These are phyloP conservation scores for Paramecium pentaurelia DNA, from an alignment of 73 alveolate species.

Conservation along the genomic window DNA sequence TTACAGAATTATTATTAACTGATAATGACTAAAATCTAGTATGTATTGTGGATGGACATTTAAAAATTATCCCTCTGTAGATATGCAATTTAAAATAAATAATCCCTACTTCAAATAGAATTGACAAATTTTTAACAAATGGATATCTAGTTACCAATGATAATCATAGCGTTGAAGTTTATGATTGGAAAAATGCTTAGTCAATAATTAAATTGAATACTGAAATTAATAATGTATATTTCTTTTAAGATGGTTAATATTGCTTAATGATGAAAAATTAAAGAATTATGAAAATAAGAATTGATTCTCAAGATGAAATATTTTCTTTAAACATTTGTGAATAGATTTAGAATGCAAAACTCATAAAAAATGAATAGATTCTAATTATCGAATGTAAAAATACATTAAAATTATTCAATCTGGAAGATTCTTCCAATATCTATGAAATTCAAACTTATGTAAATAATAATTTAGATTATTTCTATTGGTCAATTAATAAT, in stretches of 20 bases:
- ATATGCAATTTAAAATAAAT: too few species aligned
- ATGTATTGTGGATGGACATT: not conserved
- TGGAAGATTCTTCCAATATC: not conserved
- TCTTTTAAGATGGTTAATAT: not conserved
- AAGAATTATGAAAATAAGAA: too few species aligned
- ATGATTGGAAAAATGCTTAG: not conserved
- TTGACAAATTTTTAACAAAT: not conserved
- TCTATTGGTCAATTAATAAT: not conserved
- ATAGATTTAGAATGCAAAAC: not conserved
- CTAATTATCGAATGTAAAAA: not conserved
- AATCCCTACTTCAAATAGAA: not conserved
- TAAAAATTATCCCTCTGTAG: not conserved
- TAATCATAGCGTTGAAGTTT: too few species aligned
- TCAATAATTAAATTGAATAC: too few species aligned
- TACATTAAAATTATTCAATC: too few species aligned
- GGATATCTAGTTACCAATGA: not conserved
- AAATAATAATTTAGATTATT: too few species aligned
- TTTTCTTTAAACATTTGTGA: not conserved
- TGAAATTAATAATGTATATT: not conserved
- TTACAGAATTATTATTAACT: too few species aligned
- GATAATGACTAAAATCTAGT: not conserved
- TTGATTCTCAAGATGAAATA: not conserved
- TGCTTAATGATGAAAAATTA: not conserved
- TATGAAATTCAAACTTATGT: not conserved
- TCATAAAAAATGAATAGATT: not conserved